phyloP scores from a whole-genome alignment of 2,329 filamentous ascomycete genomes.

The Paracoccidioides lutzii region DNA sequence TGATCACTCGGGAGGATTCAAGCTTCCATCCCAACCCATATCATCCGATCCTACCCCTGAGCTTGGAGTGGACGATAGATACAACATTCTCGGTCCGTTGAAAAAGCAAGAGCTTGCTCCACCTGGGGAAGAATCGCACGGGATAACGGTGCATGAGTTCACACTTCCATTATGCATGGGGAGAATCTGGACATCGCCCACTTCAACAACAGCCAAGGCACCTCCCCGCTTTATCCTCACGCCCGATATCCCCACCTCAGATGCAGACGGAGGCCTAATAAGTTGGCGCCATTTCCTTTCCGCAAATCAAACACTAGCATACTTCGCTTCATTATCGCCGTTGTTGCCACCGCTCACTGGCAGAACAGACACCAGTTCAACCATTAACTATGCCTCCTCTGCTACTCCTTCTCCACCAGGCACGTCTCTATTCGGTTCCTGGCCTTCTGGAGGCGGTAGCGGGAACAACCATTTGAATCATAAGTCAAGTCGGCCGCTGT shows the following conservation, averaged over 20 bases:
- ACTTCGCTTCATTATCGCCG: constrained; percentile 20
- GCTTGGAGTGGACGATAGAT: constrained; percentile 20
- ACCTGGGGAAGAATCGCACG: neutral
- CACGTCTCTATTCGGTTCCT: constrained; percentile 9
- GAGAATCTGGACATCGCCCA: constrained; percentile 13
- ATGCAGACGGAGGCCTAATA: constrained; percentile 32
- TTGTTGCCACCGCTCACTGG: constrained; percentile 16
- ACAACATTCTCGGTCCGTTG: constrained; percentile 5
- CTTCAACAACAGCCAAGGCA: constrained; percentile 1
- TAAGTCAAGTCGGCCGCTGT: neutral
- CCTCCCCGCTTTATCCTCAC: constrained; percentile 29
- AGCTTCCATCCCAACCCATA: constrained; percentile 1
- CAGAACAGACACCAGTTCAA: constrained; percentile 6
- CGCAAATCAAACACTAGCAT: constrained; percentile 28
- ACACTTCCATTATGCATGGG: constrained; percentile 33
- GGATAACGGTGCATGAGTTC: constrained; percentile 28
- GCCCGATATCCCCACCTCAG: constrained; percentile 30
- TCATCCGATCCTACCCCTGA: constrained; percentile 16
- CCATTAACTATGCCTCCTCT: constrained; percentile 6
- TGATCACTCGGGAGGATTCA: constrained; percentile 29
- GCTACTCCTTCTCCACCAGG: constrained; percentile 3
- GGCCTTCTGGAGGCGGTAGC: constrained; percentile 4
- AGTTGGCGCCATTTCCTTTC: constrained; percentile 33
- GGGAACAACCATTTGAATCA: constrained; percentile 4
- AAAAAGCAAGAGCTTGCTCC: neutral